These are phyloP conservation scores for Kodamaea fukazawae DNA, from an alignment of 805 yeast genomes.

Conservation along the genomic window DNA sequence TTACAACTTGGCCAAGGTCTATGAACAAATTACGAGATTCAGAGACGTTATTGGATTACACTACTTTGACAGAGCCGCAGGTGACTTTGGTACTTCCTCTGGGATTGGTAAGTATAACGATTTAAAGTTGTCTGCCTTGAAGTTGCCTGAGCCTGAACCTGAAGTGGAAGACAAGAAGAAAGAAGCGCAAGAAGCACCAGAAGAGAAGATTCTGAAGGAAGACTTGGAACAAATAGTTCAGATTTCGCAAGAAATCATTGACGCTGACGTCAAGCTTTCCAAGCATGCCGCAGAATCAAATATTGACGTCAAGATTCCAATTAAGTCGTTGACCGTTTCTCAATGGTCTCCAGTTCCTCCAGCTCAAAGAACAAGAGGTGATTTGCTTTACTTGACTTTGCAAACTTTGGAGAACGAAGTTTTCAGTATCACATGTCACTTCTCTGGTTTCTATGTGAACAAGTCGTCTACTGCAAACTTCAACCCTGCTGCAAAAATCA, in stretches of 20 bases:
- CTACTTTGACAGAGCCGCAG: constrained; percentile 41
- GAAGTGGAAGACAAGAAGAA: constrained; percentile 10
- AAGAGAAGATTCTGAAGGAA: constrained; percentile 11
- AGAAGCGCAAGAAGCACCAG: constrained; percentile 25
- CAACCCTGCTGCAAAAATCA: constrained; percentile 57
- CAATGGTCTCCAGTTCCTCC: constrained; percentile 86
- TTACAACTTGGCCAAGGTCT: constrained; percentile 59
- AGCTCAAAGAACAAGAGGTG: constrained; percentile 63
- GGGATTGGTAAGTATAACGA: constrained; percentile 52
- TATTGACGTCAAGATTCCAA: constrained; percentile 43
- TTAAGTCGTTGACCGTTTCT: constrained; percentile 59
- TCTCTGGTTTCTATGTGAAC: constrained; percentile 77
- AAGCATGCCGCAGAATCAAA: constrained; percentile 27
- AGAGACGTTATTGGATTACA: constrained; percentile 61
- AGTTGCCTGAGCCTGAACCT: constrained; percentile 14
- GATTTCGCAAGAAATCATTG: constrained; percentile 9
- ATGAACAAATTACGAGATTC: constrained; percentile 59
- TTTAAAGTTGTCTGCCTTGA: constrained; percentile 37
- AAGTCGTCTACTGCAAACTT: constrained; percentile 64
- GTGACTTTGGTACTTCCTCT: constrained; percentile 38
- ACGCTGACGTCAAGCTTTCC: constrained; percentile 8
- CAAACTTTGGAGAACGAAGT: constrained; percentile 81
- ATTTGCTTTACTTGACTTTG: constrained; percentile 69
- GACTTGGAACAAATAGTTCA: constrained; percentile 10
- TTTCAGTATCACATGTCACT: constrained; percentile 73